Evolutionary conservation across 2,329 filamentous ascomycete species (phyloP).

Genomic region (Pyrenochaeta sp.): DNA sequence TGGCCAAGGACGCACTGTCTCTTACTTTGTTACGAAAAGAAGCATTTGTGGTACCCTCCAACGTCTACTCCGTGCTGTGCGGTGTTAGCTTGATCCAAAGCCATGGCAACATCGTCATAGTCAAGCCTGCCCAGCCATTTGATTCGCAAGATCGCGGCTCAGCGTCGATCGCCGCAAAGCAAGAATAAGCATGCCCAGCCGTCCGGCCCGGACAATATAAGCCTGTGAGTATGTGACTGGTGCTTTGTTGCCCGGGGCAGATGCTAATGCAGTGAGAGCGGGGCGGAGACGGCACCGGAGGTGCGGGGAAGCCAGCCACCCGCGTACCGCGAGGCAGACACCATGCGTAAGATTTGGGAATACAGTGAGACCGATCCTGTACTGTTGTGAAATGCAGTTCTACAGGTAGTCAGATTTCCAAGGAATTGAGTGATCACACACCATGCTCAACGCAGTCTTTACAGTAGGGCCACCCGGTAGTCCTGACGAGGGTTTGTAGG

Average conservation of each 20-base stretch:
- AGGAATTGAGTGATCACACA: too few species aligned
- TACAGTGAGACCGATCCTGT: too few species aligned
- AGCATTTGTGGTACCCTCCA: neutral
- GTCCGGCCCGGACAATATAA: conserved; percentile 1
- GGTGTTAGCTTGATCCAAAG: conserved; percentile 3
- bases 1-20: neutral
- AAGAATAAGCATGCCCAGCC: conserved; percentile 9
- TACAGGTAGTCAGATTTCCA: too few species aligned
- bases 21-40: neutral
- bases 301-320: too few species aligned
- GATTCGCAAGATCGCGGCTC: conserved; percentile 15
- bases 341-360: too few species aligned
- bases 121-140: conserved; percentile 16
- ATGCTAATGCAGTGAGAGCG: too few species aligned
- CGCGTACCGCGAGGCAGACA: too few species aligned
- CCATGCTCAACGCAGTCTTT: too few species aligned
- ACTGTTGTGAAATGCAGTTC: too few species aligned
- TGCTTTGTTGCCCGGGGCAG: neutral
- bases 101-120: conserved; percentile 26
- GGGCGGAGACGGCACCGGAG: too few species aligned
- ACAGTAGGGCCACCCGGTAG: too few species aligned
- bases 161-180: conserved; percentile 6
- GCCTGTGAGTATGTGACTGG: neutral
- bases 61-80: neutral
- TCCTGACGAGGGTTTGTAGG: too few species aligned